A percentile compares a stretch with the other conserved stretches of the same genome.
Conservation (phyloP, 345 rosid species). For the Boechera stricta region DNA sequence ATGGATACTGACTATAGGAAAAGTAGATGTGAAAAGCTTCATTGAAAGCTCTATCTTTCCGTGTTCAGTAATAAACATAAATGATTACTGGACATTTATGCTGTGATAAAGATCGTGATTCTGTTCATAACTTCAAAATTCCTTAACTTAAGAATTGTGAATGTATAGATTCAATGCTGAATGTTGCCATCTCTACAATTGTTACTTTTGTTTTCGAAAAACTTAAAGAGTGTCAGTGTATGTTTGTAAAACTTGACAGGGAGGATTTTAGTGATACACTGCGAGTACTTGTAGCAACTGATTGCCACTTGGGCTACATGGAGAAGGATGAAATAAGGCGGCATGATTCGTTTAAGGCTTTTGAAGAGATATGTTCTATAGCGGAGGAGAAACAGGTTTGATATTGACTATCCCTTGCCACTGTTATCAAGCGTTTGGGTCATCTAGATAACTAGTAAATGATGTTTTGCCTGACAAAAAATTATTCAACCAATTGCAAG, state of each 20-base stretch:
- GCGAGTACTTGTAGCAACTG: conserved; percentile 88
- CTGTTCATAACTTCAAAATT: neutral
- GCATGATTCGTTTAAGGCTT: conserved; percentile 93
- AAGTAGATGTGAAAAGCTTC: neutral
- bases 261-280: conserved; percentile 70
- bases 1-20: neutral
- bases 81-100: neutral
- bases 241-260: conserved; percentile 49
- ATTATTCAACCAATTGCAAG: neutral
- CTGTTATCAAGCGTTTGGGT: conserved; percentile 8
- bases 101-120: neutral
- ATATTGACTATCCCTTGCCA: conserved; percentile 1
- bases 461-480: neutral
- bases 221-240: conserved; percentile 3
- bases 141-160: neutral
- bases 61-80: neutral
- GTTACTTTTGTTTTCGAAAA: neutral
- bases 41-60: neutral
- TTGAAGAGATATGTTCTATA: conserved; percentile 93
- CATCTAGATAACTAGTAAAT: conserved; percentile 18
- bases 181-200: conserved; percentile 13
- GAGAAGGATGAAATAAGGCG: conserved; percentile 97
- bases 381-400: conserved; percentile 85
- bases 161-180: neutral
- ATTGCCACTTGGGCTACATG: conserved; percentile 95